Conservation (phyloP, 2,329 filamentous ascomycete species). For the Aspergillus spinulosporus region DNA sequence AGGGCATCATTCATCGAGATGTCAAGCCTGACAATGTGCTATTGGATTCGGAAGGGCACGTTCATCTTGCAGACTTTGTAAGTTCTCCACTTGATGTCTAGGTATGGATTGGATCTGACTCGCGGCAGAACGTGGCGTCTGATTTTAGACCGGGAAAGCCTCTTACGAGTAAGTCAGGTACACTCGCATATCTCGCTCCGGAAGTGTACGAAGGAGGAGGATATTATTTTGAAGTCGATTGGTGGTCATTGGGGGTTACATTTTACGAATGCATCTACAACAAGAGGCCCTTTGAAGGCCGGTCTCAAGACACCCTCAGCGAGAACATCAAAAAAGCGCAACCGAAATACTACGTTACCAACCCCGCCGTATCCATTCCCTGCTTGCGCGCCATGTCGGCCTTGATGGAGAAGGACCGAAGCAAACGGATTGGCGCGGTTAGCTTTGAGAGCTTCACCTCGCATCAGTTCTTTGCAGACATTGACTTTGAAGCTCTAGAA, state of each 20-base stretch:
- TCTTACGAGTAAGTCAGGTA: constrained; percentile 94
- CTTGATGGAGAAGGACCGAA: constrained; percentile 76
- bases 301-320: constrained; percentile 76
- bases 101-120: constrained; percentile 16
- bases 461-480: constrained; percentile 82
- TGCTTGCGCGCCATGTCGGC: constrained; percentile 88
- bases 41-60: constrained; percentile 84
- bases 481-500: constrained; percentile 83
- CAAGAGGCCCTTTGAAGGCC: constrained; percentile 94
- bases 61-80: constrained; percentile 97
- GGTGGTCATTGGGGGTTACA: constrained; percentile 98
- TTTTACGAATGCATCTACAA: constrained; percentile 99
- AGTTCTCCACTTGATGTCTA: constrained; percentile 36
- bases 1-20: constrained; percentile 87
- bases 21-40: constrained; percentile 91
- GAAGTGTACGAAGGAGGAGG: constrained; percentile 91
- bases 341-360: constrained; percentile 88
- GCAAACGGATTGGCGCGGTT: constrained; percentile 77
- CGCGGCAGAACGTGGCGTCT: constrained; percentile 82
- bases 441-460: constrained; percentile 80
- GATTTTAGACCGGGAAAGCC: constrained; percentile 81
- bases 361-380: constrained; percentile 81
- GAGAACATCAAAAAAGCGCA: constrained; percentile 77
- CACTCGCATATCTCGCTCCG: constrained; percentile 89
- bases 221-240: constrained; percentile 88